Evolutionary conservation across 2,329 filamentous ascomycete genomes (phyloP), one percentile per base, ranked within the genome.

Genomic region (Pseudocercospora eumusae): DNA sequence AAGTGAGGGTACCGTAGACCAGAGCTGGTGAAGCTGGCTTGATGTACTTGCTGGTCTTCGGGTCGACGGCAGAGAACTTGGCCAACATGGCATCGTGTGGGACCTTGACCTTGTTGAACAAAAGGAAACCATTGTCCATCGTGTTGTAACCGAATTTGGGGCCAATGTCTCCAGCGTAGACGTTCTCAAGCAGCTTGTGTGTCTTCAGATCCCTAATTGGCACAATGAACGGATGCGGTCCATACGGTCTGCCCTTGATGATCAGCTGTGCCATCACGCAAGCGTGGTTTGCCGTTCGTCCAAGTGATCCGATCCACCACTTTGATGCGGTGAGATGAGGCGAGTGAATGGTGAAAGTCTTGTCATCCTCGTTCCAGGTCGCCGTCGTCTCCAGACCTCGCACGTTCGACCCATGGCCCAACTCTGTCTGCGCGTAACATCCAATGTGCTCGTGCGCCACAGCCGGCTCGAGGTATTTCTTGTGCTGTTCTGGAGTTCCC

Each of bases 241-340:
- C 90, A 66, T 86, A 87, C 18, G 81, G 78, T 76, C 89, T 90
- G 67, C 88, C 88, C 63, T 80, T 78, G 64, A 92, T 83, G 64
- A 87, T 83, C 27, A 93, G 81, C 76, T 92, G 89, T 0, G 90
- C 90, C 82, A 93, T 91, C 3, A 93, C 88, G 1, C 91, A 86
- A 1, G 90, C 90, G 71, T 91, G 83, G 73, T 49, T 93, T 49
- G 90, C 90, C 2, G 87, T 88, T 69, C 88, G 83, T 56, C 90
- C 90, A 3, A 93, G 81, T 10, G 88, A 90, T 1, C 90, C 90
- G 69, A 92, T 92, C 90, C 90, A 93, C 89, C 89, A 93, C 73
- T 93, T 93, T 33, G 88, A 88, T 0, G 89, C 84, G 1, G 90
- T 92, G 60, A 92, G 80, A 64, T 86, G 81, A 9, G 90, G 90